These are phyloP conservation scores for Mucor plumbeus DNA, from an alignment of 371 early-diverging fungal genomes.

Conservation along the genomic window DNA sequence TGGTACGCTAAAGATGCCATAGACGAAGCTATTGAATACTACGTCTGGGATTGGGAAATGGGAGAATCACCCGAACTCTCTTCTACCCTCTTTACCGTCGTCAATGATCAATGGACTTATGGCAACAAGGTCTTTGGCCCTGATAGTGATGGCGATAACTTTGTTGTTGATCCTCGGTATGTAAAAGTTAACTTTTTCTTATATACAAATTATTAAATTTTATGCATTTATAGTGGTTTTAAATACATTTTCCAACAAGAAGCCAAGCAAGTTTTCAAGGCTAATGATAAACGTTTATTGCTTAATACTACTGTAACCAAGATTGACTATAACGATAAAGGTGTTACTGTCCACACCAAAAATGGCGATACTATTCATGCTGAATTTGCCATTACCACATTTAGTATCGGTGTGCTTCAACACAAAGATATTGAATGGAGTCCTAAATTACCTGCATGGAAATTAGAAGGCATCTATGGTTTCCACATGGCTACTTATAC, in stretches of 20 bases:
- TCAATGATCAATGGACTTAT: constrained; percentile 42
- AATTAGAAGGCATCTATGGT: constrained; percentile 46
- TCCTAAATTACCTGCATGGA: constrained; percentile 50
- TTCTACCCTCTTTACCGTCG: constrained; percentile 30
- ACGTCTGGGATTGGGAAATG: constrained; percentile 48
- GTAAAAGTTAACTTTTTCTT: not conserved
- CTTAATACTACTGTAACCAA: constrained; percentile 41
- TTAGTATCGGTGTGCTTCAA: constrained; percentile 52
- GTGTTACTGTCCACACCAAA: constrained; percentile 41
- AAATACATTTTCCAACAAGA: constrained; percentile 47
- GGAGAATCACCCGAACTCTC: constrained; percentile 48
- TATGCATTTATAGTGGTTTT: constrained; percentile 39
- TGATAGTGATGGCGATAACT: constrained; percentile 43
- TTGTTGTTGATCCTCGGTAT: constrained; percentile 50
- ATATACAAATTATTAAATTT: no score
- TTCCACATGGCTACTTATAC: constrained; percentile 60
- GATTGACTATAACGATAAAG: constrained; percentile 36
- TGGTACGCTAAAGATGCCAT: constrained; percentile 39
- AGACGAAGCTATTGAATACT: constrained; percentile 52
- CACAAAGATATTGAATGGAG: constrained; percentile 46
- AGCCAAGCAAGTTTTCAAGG: constrained; percentile 33
- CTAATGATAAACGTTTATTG: constrained; percentile 35
- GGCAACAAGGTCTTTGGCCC: constrained; percentile 36
- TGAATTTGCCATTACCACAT: constrained; percentile 55
- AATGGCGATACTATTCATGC: constrained; percentile 41